Evolutionary conservation across 2,329 filamentous ascomycete species (phyloP), one percentile per base, ranked within the genome.

Genomic region (Stagonosporopsis cucurbitacearum): DNA sequence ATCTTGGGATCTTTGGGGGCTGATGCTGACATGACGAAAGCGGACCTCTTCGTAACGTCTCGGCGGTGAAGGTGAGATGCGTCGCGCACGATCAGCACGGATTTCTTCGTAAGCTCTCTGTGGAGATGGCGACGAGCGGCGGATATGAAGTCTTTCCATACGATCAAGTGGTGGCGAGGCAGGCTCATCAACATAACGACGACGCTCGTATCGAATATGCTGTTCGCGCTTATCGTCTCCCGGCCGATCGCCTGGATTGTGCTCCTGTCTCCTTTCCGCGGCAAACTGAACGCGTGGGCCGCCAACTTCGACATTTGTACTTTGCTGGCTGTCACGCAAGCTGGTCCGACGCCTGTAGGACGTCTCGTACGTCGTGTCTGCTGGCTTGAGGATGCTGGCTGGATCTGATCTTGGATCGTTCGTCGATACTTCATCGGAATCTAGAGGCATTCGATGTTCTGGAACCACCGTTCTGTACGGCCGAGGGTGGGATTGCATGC

Each of bases 261-360:
- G 46, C 2, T 52, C 51, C 22, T 54, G 45, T 35, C 37, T 45
- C 32, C 51, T 37, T 19, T 66, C 58, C n/a, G 60, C 25, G 25
- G 51, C 60, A 40, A 74, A 75, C 17, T 68, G 70, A 15, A 75
- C 73, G 37, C 63, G 63, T 17, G 65, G 64, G 1, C 65, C 65
- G 20, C 66, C 71, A 2, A 71, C 50, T 56, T 74, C 69, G n/a
- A 70, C 71, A 15, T 55, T 51, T 20, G 61, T 70, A 49, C 69
- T 71, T 20, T 71, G 67, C 4, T 64, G 58, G 32, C 66, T 73
- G 6, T 62, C 58, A 20, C 61, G 60, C 54, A 66, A 54, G 13
- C 37, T 55, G 17, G 47, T 54, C n/a, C 55, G 57, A n/a, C 60
- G 58, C 1, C 58, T 58, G 39, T 62, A 58, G 0, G 57, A 41